Base-by-base conservation (phyloP, 331 rosid genomes). In the Ulmus americana region DNA sequence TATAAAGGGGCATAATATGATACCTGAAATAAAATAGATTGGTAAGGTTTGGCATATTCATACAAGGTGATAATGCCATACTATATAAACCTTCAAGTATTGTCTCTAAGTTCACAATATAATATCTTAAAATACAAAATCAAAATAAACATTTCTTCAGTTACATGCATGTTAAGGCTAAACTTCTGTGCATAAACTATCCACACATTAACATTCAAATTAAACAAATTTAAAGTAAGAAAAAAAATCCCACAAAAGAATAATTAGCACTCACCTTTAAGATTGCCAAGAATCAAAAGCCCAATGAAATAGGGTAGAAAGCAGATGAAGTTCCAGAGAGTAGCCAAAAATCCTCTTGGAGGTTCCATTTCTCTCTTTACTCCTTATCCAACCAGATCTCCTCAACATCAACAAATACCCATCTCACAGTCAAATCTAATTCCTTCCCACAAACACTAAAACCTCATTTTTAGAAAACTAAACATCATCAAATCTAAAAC, bases 271-370 rank as follows among this genome's bases (percentile, higher is more conserved):
- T 63, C 11, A 86, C 99, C 99, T 87, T 94, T 94, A 73, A 85
- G 71, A 72, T 0, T 52, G 67, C 97, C 99, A 8, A 94, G 83
- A 75, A 94, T 43, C 61, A 94, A 76, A 72, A 94, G 96, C 35
- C 99, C 99, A 57, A 67, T 44, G 85, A 94, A 94, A 81, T 75
- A 90, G 62, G 99, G 99, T 18, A 94, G 82, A 74, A 90, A 94
- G 59, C 78, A 61, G 52, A 94, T 74, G 47, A 94, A 94, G 70
- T 68, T 85, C 95, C 80, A 79, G 46, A 88, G 7, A 39, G 81
- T 40, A 76, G 90, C 77, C 66, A 62, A 65, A 50, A 84, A 11
- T 38, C 90, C 90, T 73, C 22, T 47, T 12, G 90, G 86, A 71
- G 86, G 84, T 64, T 81, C 86, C 90, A 84, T 84, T 52, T 38